These are phyloP conservation scores for Paecilomyces sp. DNA, from an alignment of 2,329 filamentous ascomycete genomes.

Conservation along the genomic window DNA sequence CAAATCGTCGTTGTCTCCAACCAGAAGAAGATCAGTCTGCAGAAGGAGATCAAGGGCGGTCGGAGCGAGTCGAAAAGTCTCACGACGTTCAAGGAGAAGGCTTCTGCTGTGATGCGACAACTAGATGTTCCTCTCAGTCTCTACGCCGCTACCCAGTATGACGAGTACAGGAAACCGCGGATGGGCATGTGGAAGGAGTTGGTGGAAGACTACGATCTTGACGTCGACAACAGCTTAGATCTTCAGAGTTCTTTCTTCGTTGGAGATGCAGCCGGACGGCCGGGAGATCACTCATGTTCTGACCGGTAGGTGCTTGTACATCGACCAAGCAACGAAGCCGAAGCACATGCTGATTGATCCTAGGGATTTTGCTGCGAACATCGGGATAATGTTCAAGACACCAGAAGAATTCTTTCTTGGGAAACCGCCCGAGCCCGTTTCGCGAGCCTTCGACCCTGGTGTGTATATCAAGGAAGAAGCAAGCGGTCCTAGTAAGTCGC, in stretches of 20 bases:
- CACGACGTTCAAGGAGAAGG: constrained; percentile 75
- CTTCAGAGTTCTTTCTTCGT: constrained; percentile 70
- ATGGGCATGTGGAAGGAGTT: constrained; percentile 79
- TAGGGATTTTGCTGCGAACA: constrained; percentile 78
- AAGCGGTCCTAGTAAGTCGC: constrained; percentile 25
- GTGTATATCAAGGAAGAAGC: constrained; percentile 40
- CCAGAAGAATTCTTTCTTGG: constrained; percentile 88
- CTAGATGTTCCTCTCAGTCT: constrained; percentile 65
- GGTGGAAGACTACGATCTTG: constrained; percentile 54
- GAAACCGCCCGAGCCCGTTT: constrained; percentile 58
- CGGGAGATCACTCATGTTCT: constrained; percentile 53
- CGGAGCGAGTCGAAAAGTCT: constrained; percentile 63
- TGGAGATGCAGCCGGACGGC: constrained; percentile 66
- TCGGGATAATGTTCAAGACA: constrained; percentile 72
- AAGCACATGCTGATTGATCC: constrained; percentile 10
- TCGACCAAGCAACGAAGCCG: neutral
- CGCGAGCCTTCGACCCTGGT: constrained; percentile 63
- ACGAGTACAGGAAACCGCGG: constrained; percentile 79
- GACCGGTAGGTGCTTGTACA: constrained; percentile 42
- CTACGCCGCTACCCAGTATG: constrained; percentile 79
- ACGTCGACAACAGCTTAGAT: constrained; percentile 55
- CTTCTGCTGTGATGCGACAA: constrained; percentile 59
- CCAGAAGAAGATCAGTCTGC: constrained; percentile 74
- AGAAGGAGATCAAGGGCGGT: constrained; percentile 62
- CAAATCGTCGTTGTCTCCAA: constrained; percentile 78